phyloP scores from a whole-genome alignment of 2,329 filamentous ascomycete genomes.

The Aspergillus proliferans region DNA sequence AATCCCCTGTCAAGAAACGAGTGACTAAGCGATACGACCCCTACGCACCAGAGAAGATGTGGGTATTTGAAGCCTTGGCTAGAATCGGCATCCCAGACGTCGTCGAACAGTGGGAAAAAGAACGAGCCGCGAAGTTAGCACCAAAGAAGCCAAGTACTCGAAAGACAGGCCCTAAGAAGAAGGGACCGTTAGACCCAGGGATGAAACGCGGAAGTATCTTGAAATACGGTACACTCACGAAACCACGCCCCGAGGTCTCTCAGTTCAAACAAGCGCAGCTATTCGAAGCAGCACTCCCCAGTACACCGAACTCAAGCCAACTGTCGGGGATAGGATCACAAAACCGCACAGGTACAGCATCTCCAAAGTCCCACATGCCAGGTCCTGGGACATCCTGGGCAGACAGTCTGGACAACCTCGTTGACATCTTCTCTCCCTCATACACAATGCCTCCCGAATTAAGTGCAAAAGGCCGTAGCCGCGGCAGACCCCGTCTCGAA shows the following conservation, averaged over 20 bases:
- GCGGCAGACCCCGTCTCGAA: conserved; percentile 8
- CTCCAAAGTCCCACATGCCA: conserved; percentile 10
- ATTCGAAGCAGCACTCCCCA: conserved; percentile 22
- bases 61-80: conserved; percentile 62
- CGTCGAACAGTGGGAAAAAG: conserved; percentile 58
- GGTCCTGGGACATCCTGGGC: neutral
- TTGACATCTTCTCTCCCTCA: conserved; percentile 20
- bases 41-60: conserved; percentile 57
- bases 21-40: conserved; percentile 54
- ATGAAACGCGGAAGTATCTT: conserved; percentile 38
- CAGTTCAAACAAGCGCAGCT: conserved; percentile 24
- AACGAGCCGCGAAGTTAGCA: conserved; percentile 26
- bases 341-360: neutral
- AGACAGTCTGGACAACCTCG: conserved; percentile 15
- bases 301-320: conserved; percentile 9
- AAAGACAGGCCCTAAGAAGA: conserved; percentile 27
- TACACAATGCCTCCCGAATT: conserved; percentile 13
- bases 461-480: conserved; percentile 16
- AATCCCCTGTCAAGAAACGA: conserved; percentile 19
- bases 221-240: conserved; percentile 36
- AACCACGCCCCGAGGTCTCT: conserved; percentile 25
- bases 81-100: conserved; percentile 59
- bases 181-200: conserved; percentile 32
- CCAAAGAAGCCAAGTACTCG: conserved; percentile 20
- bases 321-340: conserved; percentile 4